Evolutionary conservation across 192 early-diverging fungal genomes (phyloP).

Genomic region (Mortierella alpina): DNA sequence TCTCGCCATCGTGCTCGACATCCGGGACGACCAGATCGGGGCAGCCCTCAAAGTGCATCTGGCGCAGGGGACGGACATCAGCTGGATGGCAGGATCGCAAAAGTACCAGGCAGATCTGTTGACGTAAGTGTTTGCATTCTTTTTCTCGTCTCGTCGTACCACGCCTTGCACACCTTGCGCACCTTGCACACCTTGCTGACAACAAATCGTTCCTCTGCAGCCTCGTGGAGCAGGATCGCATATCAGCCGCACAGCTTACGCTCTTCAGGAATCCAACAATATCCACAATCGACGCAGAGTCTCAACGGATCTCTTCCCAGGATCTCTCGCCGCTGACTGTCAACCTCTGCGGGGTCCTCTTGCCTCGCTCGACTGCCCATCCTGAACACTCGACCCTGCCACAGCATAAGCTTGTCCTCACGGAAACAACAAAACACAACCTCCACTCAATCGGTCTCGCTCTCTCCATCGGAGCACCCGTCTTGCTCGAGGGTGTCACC

Average conservation of each 20-base stretch:
- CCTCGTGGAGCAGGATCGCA: slow-evolving; percentile 60
- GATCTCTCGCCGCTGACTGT: slow-evolving; percentile 65
- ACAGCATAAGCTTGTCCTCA: slow-evolving; percentile 71
- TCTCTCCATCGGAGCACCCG: slow-evolving; percentile 85
- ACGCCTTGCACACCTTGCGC: too few species aligned
- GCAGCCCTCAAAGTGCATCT: slow-evolving; percentile 40
- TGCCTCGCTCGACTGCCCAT: slow-evolving; percentile 55
- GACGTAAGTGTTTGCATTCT: slow-evolving; percentile 31
- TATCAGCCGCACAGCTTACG: slow-evolving; percentile 57
- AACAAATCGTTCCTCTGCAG: slow-evolving; percentile 12
- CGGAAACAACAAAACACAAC: slow-evolving; percentile 80
- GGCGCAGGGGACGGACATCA: slow-evolving; percentile 16
- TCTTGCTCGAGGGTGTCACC: slow-evolving; percentile 85
- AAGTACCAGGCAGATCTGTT: slow-evolving; percentile 50
- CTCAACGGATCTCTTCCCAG: slow-evolving; percentile 20
- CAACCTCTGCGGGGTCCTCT: slow-evolving; percentile 76
- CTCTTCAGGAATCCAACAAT: slow-evolving; percentile 56
- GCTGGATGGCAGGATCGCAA: slow-evolving; percentile 44
- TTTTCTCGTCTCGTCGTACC: not conserved
- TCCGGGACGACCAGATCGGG: slow-evolving; percentile 58
- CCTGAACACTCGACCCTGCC: slow-evolving; percentile 23
- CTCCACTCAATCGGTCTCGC: slow-evolving; percentile 86
- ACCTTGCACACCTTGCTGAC: too few species aligned
- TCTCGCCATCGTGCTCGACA: slow-evolving; percentile 58
- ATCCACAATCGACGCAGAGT: not conserved